These are phyloP conservation scores for Cubamyces lactineus DNA, from an alignment of 768 basidiomycete genomes.

Conservation along the genomic window DNA sequence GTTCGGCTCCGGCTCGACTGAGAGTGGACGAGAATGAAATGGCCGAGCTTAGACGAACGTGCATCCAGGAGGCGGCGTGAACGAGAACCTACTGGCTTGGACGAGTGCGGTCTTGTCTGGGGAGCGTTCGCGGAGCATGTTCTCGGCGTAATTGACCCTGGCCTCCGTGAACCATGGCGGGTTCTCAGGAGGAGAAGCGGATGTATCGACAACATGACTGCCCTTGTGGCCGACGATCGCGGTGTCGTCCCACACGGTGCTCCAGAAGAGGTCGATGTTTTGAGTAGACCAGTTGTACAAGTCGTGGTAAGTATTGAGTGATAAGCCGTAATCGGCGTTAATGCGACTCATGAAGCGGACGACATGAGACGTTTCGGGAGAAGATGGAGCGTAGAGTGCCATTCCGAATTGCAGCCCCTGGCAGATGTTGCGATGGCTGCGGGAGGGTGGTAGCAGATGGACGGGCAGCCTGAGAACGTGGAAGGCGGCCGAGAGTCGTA, in stretches of 20 bases:
- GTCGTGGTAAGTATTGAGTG: constrained; percentile 59
- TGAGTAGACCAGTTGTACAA: constrained; percentile 68
- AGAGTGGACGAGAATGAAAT: neutral
- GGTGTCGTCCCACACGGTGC: constrained; percentile 71
- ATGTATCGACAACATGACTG: constrained; percentile 56
- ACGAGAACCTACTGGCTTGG: constrained; percentile 60
- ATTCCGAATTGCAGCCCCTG: constrained; percentile 18
- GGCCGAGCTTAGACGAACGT: constrained; percentile 25
- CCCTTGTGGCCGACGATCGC: constrained; percentile 66
- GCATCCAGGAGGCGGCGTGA: constrained; percentile 19
- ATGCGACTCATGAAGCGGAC: constrained; percentile 53
- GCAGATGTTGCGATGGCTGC: constrained; percentile 8
- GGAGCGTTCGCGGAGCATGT: constrained; percentile 67
- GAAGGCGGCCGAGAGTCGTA: constrained; percentile 3
- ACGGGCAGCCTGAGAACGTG: constrained; percentile 5
- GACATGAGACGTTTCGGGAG: constrained; percentile 47
- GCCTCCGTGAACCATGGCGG: constrained; percentile 74
- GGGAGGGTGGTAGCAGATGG: constrained; percentile 1
- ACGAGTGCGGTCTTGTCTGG: constrained; percentile 64
- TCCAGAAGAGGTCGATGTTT: constrained; percentile 70
- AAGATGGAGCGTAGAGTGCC: constrained; percentile 47
- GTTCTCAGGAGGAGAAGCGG: constrained; percentile 58
- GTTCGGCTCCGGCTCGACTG: constrained; percentile 66
- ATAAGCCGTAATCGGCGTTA: constrained; percentile 50
- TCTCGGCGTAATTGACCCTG: constrained; percentile 79